Conservation (phyloP, 2,329 filamentous ascomycete genomes). For the Acephala macrosclerotiorum region DNA sequence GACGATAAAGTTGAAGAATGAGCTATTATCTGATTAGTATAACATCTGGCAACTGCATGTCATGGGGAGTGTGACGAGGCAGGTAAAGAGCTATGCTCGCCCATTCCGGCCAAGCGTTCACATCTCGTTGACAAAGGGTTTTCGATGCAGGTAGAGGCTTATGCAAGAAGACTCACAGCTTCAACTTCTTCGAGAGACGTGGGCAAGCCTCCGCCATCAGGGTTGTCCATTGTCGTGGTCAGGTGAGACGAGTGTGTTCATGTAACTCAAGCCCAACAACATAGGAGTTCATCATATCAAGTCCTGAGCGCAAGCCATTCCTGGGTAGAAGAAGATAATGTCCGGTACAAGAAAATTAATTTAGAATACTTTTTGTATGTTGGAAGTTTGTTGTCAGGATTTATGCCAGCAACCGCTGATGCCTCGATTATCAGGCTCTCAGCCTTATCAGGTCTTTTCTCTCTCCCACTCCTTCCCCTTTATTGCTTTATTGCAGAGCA, state of each 20-base stretch:
- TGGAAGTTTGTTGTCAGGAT: neutral
- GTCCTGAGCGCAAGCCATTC: neutral
- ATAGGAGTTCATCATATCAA: neutral
- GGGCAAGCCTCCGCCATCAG: constrained; percentile 34
- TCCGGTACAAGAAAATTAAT: neutral
- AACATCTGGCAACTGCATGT: neutral
- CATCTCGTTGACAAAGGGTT: no score
- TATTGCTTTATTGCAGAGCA: constrained; percentile 1
- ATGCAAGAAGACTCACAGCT: constrained; percentile 34
- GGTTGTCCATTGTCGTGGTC: constrained; percentile 28
- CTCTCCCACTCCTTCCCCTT: neutral
- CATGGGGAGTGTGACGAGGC: no score
- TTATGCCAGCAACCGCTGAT: neutral
- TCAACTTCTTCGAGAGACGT: constrained; percentile 43
- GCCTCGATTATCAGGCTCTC: neutral
- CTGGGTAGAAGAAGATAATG: no score
- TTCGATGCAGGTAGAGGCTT: neutral
- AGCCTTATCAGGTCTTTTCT: neutral
- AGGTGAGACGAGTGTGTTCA: constrained; percentile 14
- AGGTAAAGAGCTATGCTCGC: no score
- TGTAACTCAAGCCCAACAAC: neutral
- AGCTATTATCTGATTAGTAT: constrained; percentile 43
- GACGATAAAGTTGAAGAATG: constrained; percentile 58
- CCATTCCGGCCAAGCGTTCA: no score
- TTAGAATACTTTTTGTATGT: neutral